phyloP scores from a whole-genome alignment of 2,329 filamentous ascomycete genomes.

The Ophiostoma montium region DNA sequence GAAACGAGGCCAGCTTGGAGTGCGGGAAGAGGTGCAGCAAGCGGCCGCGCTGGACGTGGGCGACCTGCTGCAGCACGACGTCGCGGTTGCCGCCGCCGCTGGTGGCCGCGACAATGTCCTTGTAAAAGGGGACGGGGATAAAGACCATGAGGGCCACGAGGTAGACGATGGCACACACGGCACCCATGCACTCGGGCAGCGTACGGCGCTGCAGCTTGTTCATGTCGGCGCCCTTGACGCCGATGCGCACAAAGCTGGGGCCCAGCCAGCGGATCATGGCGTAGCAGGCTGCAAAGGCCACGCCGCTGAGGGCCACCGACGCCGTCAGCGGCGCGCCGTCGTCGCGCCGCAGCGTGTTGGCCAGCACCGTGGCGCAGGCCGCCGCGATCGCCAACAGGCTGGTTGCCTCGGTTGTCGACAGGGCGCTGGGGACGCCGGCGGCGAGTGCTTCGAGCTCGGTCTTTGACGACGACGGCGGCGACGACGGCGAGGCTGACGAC shows the following conservation, averaged over 20 bases:
- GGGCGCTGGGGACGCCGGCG: constrained; percentile 16
- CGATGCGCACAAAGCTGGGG: constrained; percentile 72
- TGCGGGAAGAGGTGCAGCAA: constrained; percentile 88
- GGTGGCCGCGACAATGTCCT: constrained; percentile 90
- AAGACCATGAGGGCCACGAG: constrained; percentile 80
- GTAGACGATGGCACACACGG: constrained; percentile 84
- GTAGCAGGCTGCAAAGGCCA: constrained; percentile 72
- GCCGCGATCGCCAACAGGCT: constrained; percentile 48
- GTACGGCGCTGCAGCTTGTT: constrained; percentile 55
- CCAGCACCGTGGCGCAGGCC: constrained; percentile 58
- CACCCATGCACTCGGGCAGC: constrained; percentile 93
- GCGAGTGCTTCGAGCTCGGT: constrained; percentile 6
- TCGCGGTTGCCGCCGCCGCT: constrained; percentile 88
- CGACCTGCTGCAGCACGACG: constrained; percentile 58
- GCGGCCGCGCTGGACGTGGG: constrained; percentile 66
- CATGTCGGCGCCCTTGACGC: constrained; percentile 81
- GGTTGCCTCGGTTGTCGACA: constrained; percentile 39
- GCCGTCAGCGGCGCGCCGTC: constrained; percentile 83
- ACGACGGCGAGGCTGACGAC: background rate
- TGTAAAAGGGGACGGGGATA: constrained; percentile 95
- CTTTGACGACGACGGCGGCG: background rate
- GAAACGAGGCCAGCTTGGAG: constrained; percentile 90
- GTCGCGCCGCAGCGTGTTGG: constrained; percentile 70
- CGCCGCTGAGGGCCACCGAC: constrained; percentile 70
- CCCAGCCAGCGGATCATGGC: constrained; percentile 89